A percentile compares a stretch with the other conserved stretches of the same genome.
These are phyloP conservation scores for Camellia oleifera DNA, from an alignment of 179 eudicot species.

Conservation along the genomic window DNA sequence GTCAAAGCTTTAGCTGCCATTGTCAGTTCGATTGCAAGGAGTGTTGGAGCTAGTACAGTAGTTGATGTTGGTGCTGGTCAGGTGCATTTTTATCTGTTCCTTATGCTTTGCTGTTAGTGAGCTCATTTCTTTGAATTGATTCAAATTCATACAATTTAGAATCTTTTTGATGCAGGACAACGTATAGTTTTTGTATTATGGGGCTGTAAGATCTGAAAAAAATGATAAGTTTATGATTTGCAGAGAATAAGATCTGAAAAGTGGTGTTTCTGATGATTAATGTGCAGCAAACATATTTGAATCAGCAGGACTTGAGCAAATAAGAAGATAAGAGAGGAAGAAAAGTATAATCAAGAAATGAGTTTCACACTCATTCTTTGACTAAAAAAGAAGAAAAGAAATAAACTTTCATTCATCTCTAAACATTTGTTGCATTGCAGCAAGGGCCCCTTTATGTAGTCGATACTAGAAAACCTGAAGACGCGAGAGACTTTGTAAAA, in stretches of 20 bases:
- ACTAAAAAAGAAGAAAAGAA: background rate
- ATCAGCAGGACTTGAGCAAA: background rate
- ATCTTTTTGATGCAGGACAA: background rate
- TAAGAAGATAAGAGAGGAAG: background rate
- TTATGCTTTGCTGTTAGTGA: constrained; percentile 8
- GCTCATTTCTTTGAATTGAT: constrained; percentile 10
- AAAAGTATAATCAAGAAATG: background rate
- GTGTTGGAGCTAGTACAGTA: constrained; percentile 51
- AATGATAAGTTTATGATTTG: too few species aligned
- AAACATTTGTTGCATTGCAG: background rate
- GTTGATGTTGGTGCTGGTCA: constrained; percentile 98
- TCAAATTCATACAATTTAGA: background rate
- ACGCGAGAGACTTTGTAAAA: background rate
- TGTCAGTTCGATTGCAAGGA: constrained; percentile 51
- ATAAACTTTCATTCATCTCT: background rate
- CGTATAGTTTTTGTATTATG: background rate
- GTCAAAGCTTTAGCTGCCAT: constrained; percentile 74
- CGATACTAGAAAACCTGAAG: background rate
- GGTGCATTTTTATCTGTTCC: constrained; percentile 34
- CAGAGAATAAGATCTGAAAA: too few species aligned
- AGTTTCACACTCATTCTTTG: too few species aligned
- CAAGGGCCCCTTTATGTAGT: background rate
- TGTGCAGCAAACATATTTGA: background rate
- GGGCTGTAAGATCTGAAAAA: background rate
- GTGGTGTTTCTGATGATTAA: too few species aligned